Percentiles rank a stretch among this genome's conserved stretches.
Evolutionary conservation across 2,329 filamentous ascomycete species (phyloP).

Genomic region (Calonectria multiphialidica): DNA sequence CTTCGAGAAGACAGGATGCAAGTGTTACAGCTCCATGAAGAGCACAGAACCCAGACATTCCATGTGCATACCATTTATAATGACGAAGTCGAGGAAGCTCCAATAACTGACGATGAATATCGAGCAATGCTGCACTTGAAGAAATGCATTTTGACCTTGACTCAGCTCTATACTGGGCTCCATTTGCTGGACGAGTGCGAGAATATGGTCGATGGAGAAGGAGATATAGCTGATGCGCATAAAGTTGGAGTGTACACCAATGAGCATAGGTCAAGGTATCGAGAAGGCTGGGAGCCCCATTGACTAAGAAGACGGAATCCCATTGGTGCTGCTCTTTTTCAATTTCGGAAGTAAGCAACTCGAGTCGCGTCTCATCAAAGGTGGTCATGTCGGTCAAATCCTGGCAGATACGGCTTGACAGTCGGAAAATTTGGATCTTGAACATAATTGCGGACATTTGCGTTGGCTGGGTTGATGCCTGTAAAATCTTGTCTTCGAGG

Average conservation of each 20-base stretch:
- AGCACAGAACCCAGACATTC: conserved; percentile 22
- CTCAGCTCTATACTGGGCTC: not conserved
- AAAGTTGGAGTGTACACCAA: conserved; percentile 30
- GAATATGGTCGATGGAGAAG: conserved; percentile 30
- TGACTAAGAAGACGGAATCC: conserved; percentile 21
- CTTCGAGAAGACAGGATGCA: conserved; percentile 27
- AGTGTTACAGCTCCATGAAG: conserved; percentile 30
- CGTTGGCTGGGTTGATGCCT: not conserved
- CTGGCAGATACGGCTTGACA: conserved; percentile 25
- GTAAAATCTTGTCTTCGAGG: not conserved
- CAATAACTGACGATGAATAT: conserved; percentile 26
- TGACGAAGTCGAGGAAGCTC: conserved; percentile 26
- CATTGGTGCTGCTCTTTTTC: conserved; percentile 19
- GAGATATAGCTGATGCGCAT: conserved; percentile 34
- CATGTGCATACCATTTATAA: conserved; percentile 30
- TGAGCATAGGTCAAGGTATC: conserved; percentile 21
- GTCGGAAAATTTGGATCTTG: conserved; percentile 25
- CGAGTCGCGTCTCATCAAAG: conserved; percentile 4
- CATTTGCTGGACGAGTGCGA: not conserved
- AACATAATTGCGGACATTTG: conserved; percentile 26
- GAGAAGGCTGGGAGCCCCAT: conserved; percentile 21
- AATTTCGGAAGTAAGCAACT: not conserved
- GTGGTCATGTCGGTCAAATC: no score
- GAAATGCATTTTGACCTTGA: conserved; percentile 25
- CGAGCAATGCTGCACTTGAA: conserved; percentile 25